phyloP scores from a whole-genome alignment of 169 alveolate species.

The Miamiensis avidus region DNA sequence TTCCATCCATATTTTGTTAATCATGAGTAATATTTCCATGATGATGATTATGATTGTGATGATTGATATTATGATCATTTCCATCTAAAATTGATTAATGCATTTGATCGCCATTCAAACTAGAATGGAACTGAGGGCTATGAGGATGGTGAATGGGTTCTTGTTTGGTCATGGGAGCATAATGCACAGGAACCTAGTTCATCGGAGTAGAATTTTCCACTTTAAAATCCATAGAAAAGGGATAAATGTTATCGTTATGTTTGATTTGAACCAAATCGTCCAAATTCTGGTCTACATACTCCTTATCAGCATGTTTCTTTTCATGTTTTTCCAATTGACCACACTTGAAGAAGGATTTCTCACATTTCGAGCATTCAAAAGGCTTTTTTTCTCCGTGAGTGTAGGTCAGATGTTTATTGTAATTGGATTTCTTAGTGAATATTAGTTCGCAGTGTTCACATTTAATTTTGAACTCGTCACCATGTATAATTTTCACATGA shows the following conservation, averaged over 20 bases:
- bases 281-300: slow-evolving; percentile 6
- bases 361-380: slow-evolving; percentile 2
- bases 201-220: too few relatives aligned
- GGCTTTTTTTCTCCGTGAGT: slow-evolving; percentile 24
- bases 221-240: too few relatives aligned
- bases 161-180: too few relatives aligned
- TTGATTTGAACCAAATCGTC: background rate
- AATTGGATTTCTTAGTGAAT: slow-evolving; percentile 22
- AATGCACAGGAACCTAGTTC: too few relatives aligned
- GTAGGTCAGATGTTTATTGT: slow-evolving; percentile 25
- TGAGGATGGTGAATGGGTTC: too few relatives aligned
- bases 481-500: slow-evolving; percentile 38
- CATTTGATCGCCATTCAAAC: too few relatives aligned
- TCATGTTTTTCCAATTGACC: slow-evolving; percentile 9
- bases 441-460: slow-evolving; percentile 27
- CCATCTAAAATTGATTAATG: too few relatives aligned
- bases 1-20: too few relatives aligned
- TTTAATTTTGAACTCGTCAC: slow-evolving; percentile 2
- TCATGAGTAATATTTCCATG: too few relatives aligned
- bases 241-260: background rate
- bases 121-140: too few relatives aligned
- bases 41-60: too few relatives aligned
- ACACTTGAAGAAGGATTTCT: slow-evolving; percentile 14
- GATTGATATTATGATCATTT: too few relatives aligned
- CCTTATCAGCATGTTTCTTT: slow-evolving; percentile 4